A percentile compares a stretch with the other conserved stretches of the same genome.
These are phyloP conservation scores for Zanthoxylum bungeanum DNA, from an alignment of 345 rosid genomes.

Conservation along the genomic window DNA sequence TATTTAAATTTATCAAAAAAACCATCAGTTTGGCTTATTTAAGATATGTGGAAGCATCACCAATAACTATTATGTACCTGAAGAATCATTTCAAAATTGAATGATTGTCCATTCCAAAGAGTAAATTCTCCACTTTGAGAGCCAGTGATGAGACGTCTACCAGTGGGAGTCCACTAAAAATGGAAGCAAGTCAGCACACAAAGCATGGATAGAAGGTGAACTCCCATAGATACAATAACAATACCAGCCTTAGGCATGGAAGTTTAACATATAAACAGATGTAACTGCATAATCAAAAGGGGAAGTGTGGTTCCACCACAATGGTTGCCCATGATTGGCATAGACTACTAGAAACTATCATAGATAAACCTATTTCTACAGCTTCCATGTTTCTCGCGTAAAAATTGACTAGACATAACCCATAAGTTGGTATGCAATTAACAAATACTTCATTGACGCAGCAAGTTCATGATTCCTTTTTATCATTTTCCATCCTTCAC, in stretches of 20 bases:
- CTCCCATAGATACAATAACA: neutral
- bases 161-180: constrained; percentile 94
- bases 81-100: constrained; percentile 95
- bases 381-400: neutral
- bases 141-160: constrained; percentile 94
- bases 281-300: neutral
- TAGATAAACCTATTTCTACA: neutral
- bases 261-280: neutral
- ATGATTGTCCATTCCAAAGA: constrained; percentile 98
- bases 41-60: neutral
- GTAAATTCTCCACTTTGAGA: constrained; percentile 98
- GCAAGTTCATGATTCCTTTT: neutral
- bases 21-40: constrained; percentile 4
- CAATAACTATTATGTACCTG: constrained; percentile 47
- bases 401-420: too few relatives aligned
- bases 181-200: constrained; percentile 24
- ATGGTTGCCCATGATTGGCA: neutral
- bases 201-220: neutral
- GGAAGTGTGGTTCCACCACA: neutral
- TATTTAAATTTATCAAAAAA: constrained; percentile 5
- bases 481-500: neutral
- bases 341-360: neutral
- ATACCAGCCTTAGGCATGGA: neutral
- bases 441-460: neutral
- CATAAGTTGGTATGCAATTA: neutral